Percentiles rank a stretch among this genome's conserved stretches.
phyloP scores from a whole-genome alignment of 257 asterid species.

The Solanum chilense region DNA sequence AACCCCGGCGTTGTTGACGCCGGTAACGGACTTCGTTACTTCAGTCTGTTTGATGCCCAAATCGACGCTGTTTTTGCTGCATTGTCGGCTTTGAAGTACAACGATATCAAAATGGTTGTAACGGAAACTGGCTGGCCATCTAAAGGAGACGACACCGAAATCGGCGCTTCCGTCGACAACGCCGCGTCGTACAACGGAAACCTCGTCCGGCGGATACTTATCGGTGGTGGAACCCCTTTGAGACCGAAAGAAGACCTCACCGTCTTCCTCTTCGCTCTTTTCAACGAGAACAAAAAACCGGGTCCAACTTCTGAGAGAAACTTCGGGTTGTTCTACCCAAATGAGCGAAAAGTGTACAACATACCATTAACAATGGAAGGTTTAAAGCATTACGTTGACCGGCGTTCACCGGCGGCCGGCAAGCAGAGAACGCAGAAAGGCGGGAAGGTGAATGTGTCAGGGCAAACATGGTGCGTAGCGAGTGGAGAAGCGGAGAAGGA shows the following conservation, averaged over 20 bases:
- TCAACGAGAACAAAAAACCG: slow-evolving; percentile 76
- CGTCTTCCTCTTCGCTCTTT: slow-evolving; percentile 67
- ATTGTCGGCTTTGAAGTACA: slow-evolving; percentile 51
- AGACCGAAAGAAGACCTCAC: slow-evolving; percentile 54
- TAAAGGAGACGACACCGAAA: slow-evolving; percentile 63
- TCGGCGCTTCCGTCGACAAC: slow-evolving; percentile 60
- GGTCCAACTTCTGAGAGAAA: slow-evolving; percentile 93
- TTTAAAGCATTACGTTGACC: slow-evolving; percentile 23
- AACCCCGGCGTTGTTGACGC: slow-evolving; percentile 74
- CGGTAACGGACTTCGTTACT: slow-evolving; percentile 60
- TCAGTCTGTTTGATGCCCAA: slow-evolving; percentile 78
- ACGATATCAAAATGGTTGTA: slow-evolving; percentile 45
- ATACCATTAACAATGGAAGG: slow-evolving; percentile 59
- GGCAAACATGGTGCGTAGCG: slow-evolving; percentile 92
- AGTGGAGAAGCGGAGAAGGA: slow-evolving; percentile 41
- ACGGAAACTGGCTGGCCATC: slow-evolving; percentile 98
- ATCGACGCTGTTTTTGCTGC: slow-evolving; percentile 88
- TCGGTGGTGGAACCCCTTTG: slow-evolving; percentile 80
- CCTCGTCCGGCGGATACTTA: slow-evolving; percentile 50
- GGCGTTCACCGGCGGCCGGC: slow-evolving; percentile 23
- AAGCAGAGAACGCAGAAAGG: slow-evolving; percentile 29
- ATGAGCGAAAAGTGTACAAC: slow-evolving; percentile 55
- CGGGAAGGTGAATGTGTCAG: slow-evolving; percentile 10
- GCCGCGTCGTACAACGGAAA: slow-evolving; percentile 90
- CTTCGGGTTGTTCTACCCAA: slow-evolving; percentile 82